Evolutionary conservation across 306 rosid genomes (phyloP), one percentile per base, ranked within the genome.

Genomic region (Cyamopsis tetragonoloba): DNA sequence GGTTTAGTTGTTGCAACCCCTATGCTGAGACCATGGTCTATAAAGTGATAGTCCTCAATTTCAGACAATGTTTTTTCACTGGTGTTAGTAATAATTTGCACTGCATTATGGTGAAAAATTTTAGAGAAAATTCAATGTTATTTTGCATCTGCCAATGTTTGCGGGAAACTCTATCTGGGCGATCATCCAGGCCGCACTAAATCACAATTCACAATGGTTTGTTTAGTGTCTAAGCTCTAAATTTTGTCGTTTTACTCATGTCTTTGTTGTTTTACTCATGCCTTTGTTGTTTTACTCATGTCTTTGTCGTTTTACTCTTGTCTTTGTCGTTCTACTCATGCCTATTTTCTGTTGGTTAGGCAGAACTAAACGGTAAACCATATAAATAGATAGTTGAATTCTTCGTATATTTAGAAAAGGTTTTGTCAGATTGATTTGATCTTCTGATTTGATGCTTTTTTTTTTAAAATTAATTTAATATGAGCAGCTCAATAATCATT

Each of bases 381-480:
- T n/a, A 42, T 38, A 18, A 54, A 14, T 26, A 50, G 35, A 54
- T 42, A 18, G 30, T 48, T 76, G 54, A 51, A n/a, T 50, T 15
- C 63, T 13, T 69, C n/a, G 14, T 24, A 15, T 58, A 7, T 15
- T 31, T 66, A 37, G 31, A 20, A 70, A 46, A 58, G 30, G 39
- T 60, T 59, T 74, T 14, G 55, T 71, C 24, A 2, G 54, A 71
- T 26, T 35, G 26, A 46, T 65, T 34, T 7, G 1, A 28, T 35
- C 14, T 27, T 48, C 20, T 66, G 58, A 13, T 47, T 47, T 54
- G 30, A 48, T 76, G 56, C 35, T 44, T 58, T 10, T 65, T 43
- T 70, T 65, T 67, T 48, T 59, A 54, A n/a, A n/a, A n/a, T 60
- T 44, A n/a, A 37, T 66, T 30, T 44, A 31, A 44, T 59, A 31